These are phyloP conservation scores for Phaeosphaeriaceae sp. DNA, from an alignment of 2,329 filamentous ascomycete genomes.

Conservation along the genomic window DNA sequence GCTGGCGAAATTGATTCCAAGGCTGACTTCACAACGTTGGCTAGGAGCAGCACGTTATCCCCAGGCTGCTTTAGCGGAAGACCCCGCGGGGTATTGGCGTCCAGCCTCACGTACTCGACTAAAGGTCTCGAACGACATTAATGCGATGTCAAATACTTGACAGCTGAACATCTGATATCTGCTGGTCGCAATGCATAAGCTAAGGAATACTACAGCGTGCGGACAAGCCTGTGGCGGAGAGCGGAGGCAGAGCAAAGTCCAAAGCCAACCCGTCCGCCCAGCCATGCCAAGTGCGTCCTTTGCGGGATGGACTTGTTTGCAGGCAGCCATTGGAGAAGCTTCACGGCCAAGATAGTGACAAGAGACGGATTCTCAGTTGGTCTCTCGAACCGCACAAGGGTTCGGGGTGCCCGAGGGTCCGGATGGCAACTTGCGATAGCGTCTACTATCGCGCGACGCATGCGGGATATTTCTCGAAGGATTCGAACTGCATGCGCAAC, in stretches of 20 bases:
- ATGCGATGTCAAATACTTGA: background rate
- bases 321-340: slow-evolving; percentile 34
- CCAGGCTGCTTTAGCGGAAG: slow-evolving; percentile 8
- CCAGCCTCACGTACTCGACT: background rate
- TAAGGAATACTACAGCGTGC: slow-evolving; percentile 14
- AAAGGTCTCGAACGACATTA: slow-evolving; percentile 1
- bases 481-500: background rate
- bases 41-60: slow-evolving; percentile 16
- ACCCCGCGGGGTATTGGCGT: background rate
- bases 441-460: slow-evolving; percentile 2
- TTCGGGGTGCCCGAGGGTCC: slow-evolving; percentile 33
- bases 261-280: slow-evolving; percentile 31
- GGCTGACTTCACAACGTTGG: slow-evolving; percentile 6
- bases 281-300: slow-evolving; percentile 35
- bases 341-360: slow-evolving; percentile 34
- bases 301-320: slow-evolving; percentile 15
- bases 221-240: slow-evolving; percentile 38
- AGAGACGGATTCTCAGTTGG: slow-evolving; percentile 27
- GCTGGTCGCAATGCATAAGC: background rate
- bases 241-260: slow-evolving; percentile 26
- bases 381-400: slow-evolving; percentile 9
- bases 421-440: slow-evolving; percentile 7
- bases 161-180: background rate
- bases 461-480: background rate
- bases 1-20: slow-evolving; percentile 7